Conservation (phyloP, 805 yeast genomes). For the Zygosaccharomyces siamensis region DNA sequence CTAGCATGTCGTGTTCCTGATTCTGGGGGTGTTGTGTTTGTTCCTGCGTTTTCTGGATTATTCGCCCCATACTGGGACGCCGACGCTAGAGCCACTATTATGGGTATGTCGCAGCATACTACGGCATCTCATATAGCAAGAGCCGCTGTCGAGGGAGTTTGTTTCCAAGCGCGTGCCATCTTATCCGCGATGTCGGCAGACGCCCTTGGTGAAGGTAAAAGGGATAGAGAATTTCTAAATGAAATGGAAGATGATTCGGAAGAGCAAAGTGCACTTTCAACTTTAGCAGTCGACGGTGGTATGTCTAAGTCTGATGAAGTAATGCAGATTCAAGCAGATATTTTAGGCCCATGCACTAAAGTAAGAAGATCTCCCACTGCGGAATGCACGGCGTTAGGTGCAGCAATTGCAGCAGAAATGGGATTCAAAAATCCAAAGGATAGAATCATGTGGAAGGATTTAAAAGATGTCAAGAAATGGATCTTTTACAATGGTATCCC, state of each 20-base stretch:
- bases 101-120: constrained; percentile 91
- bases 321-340: constrained; percentile 90
- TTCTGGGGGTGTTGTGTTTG: constrained; percentile 89
- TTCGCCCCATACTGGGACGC: constrained; percentile 97
- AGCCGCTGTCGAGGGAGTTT: constrained; percentile 93
- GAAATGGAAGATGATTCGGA: constrained; percentile 37
- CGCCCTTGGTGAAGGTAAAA: constrained; percentile 54
- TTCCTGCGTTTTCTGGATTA: constrained; percentile 90
- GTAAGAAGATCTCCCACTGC: constrained; percentile 76
- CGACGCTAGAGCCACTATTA: constrained; percentile 85
- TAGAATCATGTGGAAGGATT: constrained; percentile 64
- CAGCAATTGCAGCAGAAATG: constrained; percentile 93
- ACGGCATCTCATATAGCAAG: constrained; percentile 87
- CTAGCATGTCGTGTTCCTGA: constrained; percentile 75
- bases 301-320: constrained; percentile 88
- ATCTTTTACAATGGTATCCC: constrained; percentile 92
- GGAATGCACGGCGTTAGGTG: constrained; percentile 94
- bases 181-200: constrained; percentile 85
- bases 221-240: constrained; percentile 47
- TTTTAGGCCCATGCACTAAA: constrained; percentile 79
- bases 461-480: constrained; percentile 78
- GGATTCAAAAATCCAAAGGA: constrained; percentile 45
- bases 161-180: constrained; percentile 89
- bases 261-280: constrained; percentile 48
- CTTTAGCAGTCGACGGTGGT: constrained; percentile 87